Evolutionary conservation across 768 basidiomycete species (phyloP).

Genomic region (Punctularia strigosozonata): DNA sequence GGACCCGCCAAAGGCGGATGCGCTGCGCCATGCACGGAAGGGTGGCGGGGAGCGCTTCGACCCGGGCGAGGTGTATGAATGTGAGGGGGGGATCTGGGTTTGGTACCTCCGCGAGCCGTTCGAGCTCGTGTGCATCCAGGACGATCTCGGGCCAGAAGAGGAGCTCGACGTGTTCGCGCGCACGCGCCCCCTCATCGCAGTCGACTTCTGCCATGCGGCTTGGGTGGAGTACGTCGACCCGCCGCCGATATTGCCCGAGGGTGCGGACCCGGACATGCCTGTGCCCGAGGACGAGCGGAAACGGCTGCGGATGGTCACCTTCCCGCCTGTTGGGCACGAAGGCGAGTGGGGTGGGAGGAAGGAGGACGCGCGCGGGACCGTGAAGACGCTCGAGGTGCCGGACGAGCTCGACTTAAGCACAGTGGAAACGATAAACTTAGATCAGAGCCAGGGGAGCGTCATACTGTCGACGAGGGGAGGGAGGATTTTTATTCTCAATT

Average conservation of each 20-base stretch:
- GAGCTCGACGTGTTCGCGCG: constrained; percentile 27
- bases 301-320: constrained; percentile 58
- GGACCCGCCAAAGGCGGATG: not conserved
- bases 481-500: constrained; percentile 64
- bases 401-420: constrained; percentile 49
- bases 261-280: constrained; percentile 17
- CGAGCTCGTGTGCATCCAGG: constrained; percentile 57
- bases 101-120: constrained; percentile 67
- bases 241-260: not conserved
- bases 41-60: constrained; percentile 7
- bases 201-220: constrained; percentile 82
- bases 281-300: constrained; percentile 23
- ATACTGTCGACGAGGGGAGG: constrained; percentile 58
- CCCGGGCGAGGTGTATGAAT: constrained; percentile 16
- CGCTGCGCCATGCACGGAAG: not conserved
- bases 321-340: constrained; percentile 41
- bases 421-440: constrained; percentile 70
- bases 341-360: constrained; percentile 13
- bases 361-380: constrained; percentile 30
- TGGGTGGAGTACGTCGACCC: constrained; percentile 55
- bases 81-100: too few relatives aligned
- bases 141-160: constrained; percentile 27
- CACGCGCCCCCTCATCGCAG: constrained; percentile 61
- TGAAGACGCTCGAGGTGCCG: constrained; percentile 52
- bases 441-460: constrained; percentile 64